These are phyloP conservation scores for Linanthus parryae DNA, from an alignment of 148 eudicot genomes.

Conservation along the genomic window DNA sequence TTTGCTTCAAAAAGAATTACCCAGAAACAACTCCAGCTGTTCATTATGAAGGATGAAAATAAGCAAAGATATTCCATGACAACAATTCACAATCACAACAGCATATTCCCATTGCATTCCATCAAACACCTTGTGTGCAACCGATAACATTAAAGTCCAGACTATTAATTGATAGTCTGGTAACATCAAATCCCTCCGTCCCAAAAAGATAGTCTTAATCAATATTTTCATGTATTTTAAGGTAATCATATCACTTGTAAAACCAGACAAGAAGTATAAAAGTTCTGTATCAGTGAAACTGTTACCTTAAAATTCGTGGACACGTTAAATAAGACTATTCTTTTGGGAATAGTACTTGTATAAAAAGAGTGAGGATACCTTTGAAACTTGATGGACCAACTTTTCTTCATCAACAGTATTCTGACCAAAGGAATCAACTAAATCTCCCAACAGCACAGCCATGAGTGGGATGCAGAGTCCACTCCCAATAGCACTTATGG, in stretches of 20 bases:
- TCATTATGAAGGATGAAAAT: background rate
- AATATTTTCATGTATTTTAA: no score
- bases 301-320: background rate
- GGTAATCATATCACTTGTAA: no score
- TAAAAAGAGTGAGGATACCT: slow-evolving; percentile 14
- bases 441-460: slow-evolving; percentile 26
- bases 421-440: slow-evolving; percentile 25
- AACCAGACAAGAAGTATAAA: no score
- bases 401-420: slow-evolving; percentile 2
- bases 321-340: background rate
- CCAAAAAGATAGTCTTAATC: no score
- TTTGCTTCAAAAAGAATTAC: background rate
- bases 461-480: slow-evolving; percentile 25
- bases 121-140: no score
- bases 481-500: slow-evolving; percentile 23
- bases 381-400: slow-evolving; percentile 25
- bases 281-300: no score
- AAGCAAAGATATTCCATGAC: background rate
- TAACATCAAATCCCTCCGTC: no score
- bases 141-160: no score
- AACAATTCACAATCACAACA: no score
- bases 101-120: no score
- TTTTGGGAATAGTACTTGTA: background rate
- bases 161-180: no score
- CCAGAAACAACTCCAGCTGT: background rate